phyloP scores from a whole-genome alignment of 129 eudicot genomes.

The Cynara cardunculus region DNA sequence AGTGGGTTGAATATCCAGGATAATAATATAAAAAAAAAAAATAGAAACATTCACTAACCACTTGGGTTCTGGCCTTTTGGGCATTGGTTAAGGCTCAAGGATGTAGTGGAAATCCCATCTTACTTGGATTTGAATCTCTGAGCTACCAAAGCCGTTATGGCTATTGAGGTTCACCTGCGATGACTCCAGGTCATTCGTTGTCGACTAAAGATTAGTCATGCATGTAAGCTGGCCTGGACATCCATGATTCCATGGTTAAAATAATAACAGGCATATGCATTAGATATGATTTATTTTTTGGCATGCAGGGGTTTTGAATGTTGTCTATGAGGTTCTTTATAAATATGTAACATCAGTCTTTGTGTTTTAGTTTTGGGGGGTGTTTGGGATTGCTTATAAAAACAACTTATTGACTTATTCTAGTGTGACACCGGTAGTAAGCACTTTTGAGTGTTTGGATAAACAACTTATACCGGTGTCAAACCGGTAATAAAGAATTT shows the following conservation, averaged over 20 bases:
- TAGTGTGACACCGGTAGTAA: too few species aligned
- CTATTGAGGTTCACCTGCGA: not conserved
- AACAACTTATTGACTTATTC: too few species aligned
- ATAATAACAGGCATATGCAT: not conserved
- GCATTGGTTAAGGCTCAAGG: not conserved
- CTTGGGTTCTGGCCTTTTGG: not conserved
- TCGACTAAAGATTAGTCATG: not conserved
- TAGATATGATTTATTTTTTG: not conserved
- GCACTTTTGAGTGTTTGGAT: too few species aligned
- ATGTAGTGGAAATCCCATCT: not conserved
- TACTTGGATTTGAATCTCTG: not conserved
- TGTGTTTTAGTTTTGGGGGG: too few species aligned
- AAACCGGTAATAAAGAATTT: too few species aligned
- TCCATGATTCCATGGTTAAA: not conserved
- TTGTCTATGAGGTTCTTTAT: not conserved
- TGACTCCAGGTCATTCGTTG: not conserved
- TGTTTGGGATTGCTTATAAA: too few species aligned
- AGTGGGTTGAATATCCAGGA: too few species aligned
- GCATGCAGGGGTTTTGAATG: not conserved
- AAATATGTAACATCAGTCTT: not conserved
- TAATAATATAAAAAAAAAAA: too few species aligned
- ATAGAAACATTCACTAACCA: not conserved
- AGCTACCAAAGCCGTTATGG: not conserved
- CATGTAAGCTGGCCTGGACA: not conserved
- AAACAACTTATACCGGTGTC: too few species aligned